phyloP scores from a whole-genome alignment of 768 basidiomycete genomes.

The Galerina marginata region DNA sequence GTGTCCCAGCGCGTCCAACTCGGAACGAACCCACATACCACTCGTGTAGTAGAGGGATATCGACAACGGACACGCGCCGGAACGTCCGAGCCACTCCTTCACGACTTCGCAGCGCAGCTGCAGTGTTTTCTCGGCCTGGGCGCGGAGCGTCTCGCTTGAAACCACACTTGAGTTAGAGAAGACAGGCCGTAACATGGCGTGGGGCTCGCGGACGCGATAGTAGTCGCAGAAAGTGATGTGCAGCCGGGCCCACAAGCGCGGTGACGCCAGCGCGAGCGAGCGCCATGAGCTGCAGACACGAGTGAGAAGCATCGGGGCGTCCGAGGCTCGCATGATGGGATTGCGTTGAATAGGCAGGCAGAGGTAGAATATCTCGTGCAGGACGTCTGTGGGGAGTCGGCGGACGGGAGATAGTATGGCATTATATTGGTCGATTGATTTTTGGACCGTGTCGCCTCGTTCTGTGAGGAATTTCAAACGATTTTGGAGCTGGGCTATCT shows the following conservation, averaged over 20 bases:
- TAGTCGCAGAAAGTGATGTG: conserved; percentile 1
- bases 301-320: conserved; percentile 1
- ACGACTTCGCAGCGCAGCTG: background rate
- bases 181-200: background rate
- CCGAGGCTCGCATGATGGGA: background rate
- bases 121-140: background rate
- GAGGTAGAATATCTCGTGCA: background rate
- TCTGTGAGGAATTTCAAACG: background rate
- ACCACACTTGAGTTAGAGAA: background rate
- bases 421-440: background rate
- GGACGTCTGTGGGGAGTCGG: conserved; percentile 3
- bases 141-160: background rate
- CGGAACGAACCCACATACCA: too few relatives aligned
- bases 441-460: too few relatives aligned
- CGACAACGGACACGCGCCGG: background rate
- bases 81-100: conserved; percentile 1
- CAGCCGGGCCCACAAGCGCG: conserved; percentile 1
- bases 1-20: too few relatives aligned
- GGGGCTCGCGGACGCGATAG: background rate
- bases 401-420: background rate
- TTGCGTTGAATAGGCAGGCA: conserved; percentile 3
- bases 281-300: conserved; percentile 1
- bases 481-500: background rate
- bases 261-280: background rate
- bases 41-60: background rate